phyloP scores from a whole-genome alignment of 768 basidiomycete genomes.

The Daedaleopsis nitida region DNA sequence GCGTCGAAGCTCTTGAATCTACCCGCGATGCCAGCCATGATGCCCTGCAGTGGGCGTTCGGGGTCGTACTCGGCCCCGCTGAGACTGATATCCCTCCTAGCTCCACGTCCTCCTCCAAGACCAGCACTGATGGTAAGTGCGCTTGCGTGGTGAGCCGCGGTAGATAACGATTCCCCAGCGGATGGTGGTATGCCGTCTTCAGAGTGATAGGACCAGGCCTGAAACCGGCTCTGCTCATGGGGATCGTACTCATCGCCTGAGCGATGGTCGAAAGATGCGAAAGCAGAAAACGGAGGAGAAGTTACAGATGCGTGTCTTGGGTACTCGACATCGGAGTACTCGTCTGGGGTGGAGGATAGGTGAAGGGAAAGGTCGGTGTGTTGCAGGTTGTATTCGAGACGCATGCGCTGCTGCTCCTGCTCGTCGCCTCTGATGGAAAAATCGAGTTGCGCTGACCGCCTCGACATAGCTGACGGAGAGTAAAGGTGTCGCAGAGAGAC shows the following conservation, averaged over 20 bases:
- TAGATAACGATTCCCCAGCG: conserved; percentile 70
- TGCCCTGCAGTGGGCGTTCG: conserved; percentile 72
- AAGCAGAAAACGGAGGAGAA: conserved; percentile 50
- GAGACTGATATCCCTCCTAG: conserved; percentile 56
- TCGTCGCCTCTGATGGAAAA: conserved; percentile 70
- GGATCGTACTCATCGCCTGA: conserved; percentile 59
- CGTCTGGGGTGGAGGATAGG: conserved; percentile 55
- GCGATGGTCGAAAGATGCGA: conserved; percentile 60
- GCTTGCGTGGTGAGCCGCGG: conserved; percentile 87
- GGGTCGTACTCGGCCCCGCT: conserved; percentile 88
- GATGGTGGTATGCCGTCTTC: conserved; percentile 72
- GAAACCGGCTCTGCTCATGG: conserved; percentile 42
- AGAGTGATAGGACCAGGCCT: conserved; percentile 39
- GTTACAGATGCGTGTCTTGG: conserved; percentile 70
- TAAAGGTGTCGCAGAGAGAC: conserved; percentile 21
- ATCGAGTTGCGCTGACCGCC: conserved; percentile 33
- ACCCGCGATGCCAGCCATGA: conserved; percentile 63
- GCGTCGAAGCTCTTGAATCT: conserved; percentile 59
- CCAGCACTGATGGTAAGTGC: conserved; percentile 86
- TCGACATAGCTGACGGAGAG: conserved; percentile 14
- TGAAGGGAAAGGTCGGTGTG: conserved; percentile 73
- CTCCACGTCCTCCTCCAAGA: conserved; percentile 53
- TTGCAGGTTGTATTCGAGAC: conserved; percentile 78
- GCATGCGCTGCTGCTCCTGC: conserved; percentile 74
- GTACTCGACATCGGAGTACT: conserved; percentile 61